These are phyloP conservation scores for Aquanectria penicillioides DNA, from an alignment of 2,329 filamentous ascomycete genomes.

Conservation along the genomic window DNA sequence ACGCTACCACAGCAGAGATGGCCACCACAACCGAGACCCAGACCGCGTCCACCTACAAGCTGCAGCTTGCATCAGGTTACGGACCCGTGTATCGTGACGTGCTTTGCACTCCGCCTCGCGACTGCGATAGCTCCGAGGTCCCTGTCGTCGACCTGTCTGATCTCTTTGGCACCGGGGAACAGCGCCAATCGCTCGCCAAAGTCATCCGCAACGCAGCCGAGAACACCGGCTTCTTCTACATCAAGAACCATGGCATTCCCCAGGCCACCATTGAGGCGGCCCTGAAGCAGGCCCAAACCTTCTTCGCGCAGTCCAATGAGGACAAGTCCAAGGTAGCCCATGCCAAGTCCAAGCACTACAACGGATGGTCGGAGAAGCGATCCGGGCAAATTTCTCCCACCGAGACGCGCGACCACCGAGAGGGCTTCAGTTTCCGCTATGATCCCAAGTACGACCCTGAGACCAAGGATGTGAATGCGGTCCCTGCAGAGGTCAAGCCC, in stretches of 20 bases:
- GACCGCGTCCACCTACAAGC: too few relatives aligned
- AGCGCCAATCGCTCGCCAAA: constrained; percentile 52
- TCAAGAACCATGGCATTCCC: constrained; percentile 60
- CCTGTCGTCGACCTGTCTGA: constrained; percentile 62
- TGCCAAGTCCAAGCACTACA: constrained; percentile 42
- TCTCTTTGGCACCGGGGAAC: constrained; percentile 49
- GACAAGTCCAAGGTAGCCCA: constrained; percentile 53
- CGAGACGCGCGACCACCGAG: constrained; percentile 61
- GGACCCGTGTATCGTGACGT: too few relatives aligned
- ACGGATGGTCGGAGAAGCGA: constrained; percentile 1
- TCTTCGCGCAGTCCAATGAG: constrained; percentile 59
- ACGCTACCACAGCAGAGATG: too few relatives aligned
- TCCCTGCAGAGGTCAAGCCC: constrained; percentile 55
- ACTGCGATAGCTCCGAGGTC: constrained; percentile 52
- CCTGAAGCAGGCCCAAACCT: constrained; percentile 49
- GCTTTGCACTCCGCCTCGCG: too few relatives aligned
- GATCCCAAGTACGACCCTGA: constrained; percentile 62
- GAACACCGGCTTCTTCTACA: constrained; percentile 66
- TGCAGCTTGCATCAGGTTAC: too few relatives aligned
- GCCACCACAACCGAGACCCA: too few relatives aligned
- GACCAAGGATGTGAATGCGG: constrained; percentile 48
- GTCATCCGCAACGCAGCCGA: constrained; percentile 57
- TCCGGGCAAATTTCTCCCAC: constrained; percentile 1
- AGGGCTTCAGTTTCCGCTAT: constrained; percentile 63
- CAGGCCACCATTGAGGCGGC: constrained; percentile 42